These are phyloP conservation scores for Pseudoneurospora amorphoporcata DNA, from an alignment of 495 filamentous ascomycete species.

Conservation along the genomic window DNA sequence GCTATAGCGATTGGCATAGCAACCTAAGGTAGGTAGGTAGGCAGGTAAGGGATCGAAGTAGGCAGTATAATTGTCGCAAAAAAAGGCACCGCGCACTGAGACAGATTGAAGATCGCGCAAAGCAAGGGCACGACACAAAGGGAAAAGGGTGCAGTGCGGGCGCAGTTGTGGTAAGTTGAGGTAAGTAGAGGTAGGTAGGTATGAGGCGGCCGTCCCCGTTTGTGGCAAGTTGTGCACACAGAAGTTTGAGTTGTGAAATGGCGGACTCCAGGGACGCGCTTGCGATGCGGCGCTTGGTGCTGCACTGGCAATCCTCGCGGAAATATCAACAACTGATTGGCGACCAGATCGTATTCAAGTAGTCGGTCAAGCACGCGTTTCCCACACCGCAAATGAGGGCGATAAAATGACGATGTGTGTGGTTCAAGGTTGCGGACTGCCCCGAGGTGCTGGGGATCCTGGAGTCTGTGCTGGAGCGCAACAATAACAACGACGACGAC, in stretches of 20 bases:
- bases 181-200: neutral
- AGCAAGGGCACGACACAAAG: neutral
- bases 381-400: neutral
- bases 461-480: neutral
- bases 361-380: neutral
- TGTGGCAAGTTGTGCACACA: neutral
- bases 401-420: neutral
- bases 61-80: neutral
- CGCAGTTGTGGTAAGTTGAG: neutral
- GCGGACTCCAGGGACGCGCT: neutral
- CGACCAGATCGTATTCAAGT: neutral
- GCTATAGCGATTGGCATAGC: constrained; percentile 5
- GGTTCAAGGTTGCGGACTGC: neutral
- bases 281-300: neutral
- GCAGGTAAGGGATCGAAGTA: neutral
- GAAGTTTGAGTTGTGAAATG: neutral
- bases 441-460: neutral
- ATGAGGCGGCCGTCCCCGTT: neutral
- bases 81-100: neutral
- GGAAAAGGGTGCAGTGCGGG: neutral
- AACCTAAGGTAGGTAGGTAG: neutral
- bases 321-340: neutral
- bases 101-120: neutral
- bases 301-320: neutral
- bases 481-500: neutral